phyloP scores from a whole-genome alignment of 345 rosid genomes.

The Geranium rotundifolium region DNA sequence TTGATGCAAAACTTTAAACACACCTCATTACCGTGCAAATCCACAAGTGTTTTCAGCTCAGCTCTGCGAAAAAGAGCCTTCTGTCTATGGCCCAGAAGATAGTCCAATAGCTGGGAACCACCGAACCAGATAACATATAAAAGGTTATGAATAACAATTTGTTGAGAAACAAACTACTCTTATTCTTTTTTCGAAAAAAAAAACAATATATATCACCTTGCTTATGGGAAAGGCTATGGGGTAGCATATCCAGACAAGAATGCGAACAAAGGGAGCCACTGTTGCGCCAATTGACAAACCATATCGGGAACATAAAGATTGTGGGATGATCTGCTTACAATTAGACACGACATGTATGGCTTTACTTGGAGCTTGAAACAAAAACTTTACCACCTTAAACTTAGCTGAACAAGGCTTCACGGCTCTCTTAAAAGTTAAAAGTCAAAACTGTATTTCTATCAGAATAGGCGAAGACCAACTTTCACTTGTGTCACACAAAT shows the following conservation, averaged over 20 bases:
- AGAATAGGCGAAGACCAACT: neutral
- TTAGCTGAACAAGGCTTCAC: neutral
- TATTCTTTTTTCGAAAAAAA: neutral
- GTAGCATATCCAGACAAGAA: conserved; percentile 64
- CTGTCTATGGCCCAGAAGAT: conserved; percentile 73
- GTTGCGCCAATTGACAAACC: conserved; percentile 90
- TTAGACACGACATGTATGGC: neutral
- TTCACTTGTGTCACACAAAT: neutral
- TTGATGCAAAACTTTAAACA: too few species aligned
- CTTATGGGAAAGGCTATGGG: conserved; percentile 92
- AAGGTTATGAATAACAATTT: neutral
- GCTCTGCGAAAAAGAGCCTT: conserved; percentile 97
- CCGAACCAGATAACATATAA: conserved; percentile 3
- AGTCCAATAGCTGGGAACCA: conserved; percentile 59
- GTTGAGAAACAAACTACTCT: conserved; percentile 1
- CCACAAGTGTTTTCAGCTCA: conserved; percentile 92
- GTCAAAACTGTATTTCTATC: too few species aligned
- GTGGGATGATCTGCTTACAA: conserved; percentile 68
- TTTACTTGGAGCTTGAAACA: neutral
- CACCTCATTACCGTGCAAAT: conserved; percentile 94
- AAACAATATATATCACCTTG: conserved; percentile 42
- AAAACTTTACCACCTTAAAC: neutral
- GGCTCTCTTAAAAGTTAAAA: neutral
- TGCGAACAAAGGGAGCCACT: conserved; percentile 64
- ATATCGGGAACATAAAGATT: conserved; percentile 75